Base-by-base conservation (phyloP, 2,329 filamentous ascomycete genomes). In the Cytospora piceae region DNA sequence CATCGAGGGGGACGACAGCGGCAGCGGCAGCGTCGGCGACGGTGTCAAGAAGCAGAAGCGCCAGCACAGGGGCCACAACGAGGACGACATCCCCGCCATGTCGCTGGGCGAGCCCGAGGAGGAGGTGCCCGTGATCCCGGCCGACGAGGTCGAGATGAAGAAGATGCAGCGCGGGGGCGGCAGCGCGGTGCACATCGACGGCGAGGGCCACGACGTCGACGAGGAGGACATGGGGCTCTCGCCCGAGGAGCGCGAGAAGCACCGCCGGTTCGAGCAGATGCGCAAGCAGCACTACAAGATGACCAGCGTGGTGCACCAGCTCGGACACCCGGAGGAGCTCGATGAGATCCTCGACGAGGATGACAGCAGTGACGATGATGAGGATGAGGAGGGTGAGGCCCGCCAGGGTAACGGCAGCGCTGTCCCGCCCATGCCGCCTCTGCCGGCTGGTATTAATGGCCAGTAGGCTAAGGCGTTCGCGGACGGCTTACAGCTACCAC, bases 201-300 rank as follows among this genome's bases (percentile, higher is more conserved):
- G 84, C 68, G 81, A 88, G 72, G 84, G 85, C 63, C 53, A 52
- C 15, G 61, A 63, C 22, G 61, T 49, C 11, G 85, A 87, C 54
- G 84, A 84, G 60, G 81, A 83, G 31, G 70, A 81, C 73, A 75
- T 79, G 27, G 85, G 84, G 42, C 77, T 88, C 73, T 86, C 81
- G 65, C 79, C 84, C 52, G 93, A 97, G 77, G 94, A 96, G 76
- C 83, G 83, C 68, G 93, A 95, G 81, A 97, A 98, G 83, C 95
- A 99, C 78, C 87, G 85, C 74, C 88, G 91, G 75, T 99, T 99
- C 77, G 94, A 97, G 80, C 84, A 92, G 80, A 85, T 93, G 82
- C 87, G 95, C 74, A 97, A 95, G 88, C 94, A 89, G 82, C 95
- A 99, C 79, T 99, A 99, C 79, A 95, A 99, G 83, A 99, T 99